Evolutionary conservation across 2,329 filamentous ascomycete species (phyloP).

Genomic region (Ascochyta viciae-villosae): DNA sequence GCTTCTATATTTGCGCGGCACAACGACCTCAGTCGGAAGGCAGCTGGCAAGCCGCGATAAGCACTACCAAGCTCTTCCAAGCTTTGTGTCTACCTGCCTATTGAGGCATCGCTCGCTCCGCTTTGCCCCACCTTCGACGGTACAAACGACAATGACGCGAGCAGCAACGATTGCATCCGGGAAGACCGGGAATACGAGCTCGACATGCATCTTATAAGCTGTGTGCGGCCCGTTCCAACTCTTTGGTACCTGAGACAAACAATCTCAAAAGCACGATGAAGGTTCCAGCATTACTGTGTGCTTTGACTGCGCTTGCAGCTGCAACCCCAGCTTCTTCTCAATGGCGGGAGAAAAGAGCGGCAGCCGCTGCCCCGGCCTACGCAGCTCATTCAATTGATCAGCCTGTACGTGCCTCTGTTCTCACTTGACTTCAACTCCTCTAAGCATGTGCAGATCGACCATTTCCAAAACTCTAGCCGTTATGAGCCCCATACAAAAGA

Average conservation of each 20-base stretch:
- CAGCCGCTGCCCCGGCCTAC: conserved; percentile 23
- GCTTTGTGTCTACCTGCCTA: conserved; percentile 25
- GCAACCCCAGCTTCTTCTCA: conserved; percentile 7
- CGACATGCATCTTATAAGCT: conserved; percentile 2
- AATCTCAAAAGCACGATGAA: conserved; percentile 15
- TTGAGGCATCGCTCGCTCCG: conserved; percentile 15
- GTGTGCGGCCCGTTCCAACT: background rate
- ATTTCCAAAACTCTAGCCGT: conserved; percentile 52
- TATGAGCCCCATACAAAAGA: conserved; percentile 54
- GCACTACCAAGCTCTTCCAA: conserved; percentile 25
- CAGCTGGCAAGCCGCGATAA: conserved; percentile 21
- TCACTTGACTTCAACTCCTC: background rate
- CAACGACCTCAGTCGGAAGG: background rate
- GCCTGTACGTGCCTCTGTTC: conserved; percentile 20
- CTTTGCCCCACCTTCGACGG: conserved; percentile 12
- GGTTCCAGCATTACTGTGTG: conserved; percentile 8
- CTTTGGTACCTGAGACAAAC: background rate
- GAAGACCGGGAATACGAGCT: background rate
- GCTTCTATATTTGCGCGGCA: no score
- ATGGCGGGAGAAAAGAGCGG: conserved; percentile 22
- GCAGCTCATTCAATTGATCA: conserved; percentile 34
- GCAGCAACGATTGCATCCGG: conserved; percentile 2
- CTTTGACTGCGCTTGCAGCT: conserved; percentile 10
- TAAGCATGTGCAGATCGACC: conserved; percentile 50
- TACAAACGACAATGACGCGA: conserved; percentile 16